Conservation (phyloP, 176 grass and related monocot species). For the Carex pumila region DNA sequence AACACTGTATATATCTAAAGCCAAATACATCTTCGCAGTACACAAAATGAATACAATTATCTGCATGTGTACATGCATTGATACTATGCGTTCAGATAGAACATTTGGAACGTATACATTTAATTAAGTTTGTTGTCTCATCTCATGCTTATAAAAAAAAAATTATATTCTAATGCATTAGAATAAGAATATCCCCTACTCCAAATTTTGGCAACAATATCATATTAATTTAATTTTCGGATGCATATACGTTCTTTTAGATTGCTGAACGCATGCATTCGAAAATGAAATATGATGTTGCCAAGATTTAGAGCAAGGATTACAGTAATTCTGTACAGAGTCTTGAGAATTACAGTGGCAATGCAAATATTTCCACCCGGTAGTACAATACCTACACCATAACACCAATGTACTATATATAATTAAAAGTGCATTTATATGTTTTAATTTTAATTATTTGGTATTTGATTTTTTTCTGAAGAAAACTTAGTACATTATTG, state of each 20-base stretch:
- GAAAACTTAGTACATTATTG: background rate
- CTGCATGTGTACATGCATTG: background rate
- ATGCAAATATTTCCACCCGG: background rate
- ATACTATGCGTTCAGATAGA: background rate
- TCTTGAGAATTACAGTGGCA: background rate
- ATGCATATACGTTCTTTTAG: background rate
- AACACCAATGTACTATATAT: background rate
- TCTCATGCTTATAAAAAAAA: too few relatives aligned
- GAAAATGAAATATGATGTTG: background rate
- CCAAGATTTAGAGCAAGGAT: background rate
- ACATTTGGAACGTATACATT: too few relatives aligned
- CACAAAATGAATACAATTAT: background rate
- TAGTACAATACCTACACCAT: background rate
- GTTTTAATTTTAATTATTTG: background rate
- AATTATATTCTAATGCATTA: too few relatives aligned
- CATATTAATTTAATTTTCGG: too few relatives aligned
- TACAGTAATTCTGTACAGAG: background rate
- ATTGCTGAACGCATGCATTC: background rate
- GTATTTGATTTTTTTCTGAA: background rate
- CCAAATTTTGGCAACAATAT: too few relatives aligned
- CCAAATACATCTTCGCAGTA: background rate
- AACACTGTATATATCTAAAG: background rate
- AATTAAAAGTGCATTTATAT: background rate
- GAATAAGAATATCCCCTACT: too few relatives aligned
- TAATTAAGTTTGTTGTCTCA: too few relatives aligned